phyloP scores from a whole-genome alignment of 768 basidiomycete genomes.

The Gautieria morchelliformis region DNA sequence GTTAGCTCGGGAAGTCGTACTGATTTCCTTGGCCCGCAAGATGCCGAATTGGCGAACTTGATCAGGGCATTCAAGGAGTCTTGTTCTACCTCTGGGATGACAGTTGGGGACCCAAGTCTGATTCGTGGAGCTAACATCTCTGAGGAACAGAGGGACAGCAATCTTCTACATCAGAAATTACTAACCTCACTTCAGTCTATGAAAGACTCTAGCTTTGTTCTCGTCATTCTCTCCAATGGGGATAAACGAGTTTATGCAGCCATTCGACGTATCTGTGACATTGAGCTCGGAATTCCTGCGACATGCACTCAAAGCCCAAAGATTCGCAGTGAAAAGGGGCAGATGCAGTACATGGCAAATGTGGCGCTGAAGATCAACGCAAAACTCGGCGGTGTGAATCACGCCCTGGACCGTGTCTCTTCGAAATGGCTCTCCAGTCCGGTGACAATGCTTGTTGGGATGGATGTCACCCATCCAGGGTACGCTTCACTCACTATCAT shows the following conservation, averaged over 20 bases:
- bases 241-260: conserved; percentile 77
- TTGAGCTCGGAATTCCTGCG: conserved; percentile 55
- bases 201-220: conserved; percentile 37
- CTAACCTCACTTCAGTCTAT: not conserved
- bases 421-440: conserved; percentile 57
- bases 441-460: conserved; percentile 77
- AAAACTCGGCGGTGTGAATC: conserved; percentile 77
- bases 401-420: conserved; percentile 44
- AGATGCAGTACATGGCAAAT: conserved; percentile 77
- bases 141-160: conserved; percentile 20
- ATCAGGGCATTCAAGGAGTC: conserved; percentile 49
- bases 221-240: conserved; percentile 56
- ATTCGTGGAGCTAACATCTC: conserved; percentile 37
- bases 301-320: conserved; percentile 69
- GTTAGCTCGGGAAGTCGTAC: conserved; percentile 51
- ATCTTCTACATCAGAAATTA: not conserved
- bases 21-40: conserved; percentile 47
- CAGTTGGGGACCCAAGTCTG: conserved; percentile 25
- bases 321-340: conserved; percentile 59
- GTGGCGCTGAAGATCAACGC: conserved; percentile 75
- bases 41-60: conserved; percentile 39
- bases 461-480: conserved; percentile 34
- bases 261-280: conserved; percentile 69
- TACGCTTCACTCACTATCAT: not conserved
- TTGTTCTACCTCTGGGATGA: conserved; percentile 60